Base-by-base conservation (phyloP, 306 rosid species). In the Dryas octopetala region DNA sequence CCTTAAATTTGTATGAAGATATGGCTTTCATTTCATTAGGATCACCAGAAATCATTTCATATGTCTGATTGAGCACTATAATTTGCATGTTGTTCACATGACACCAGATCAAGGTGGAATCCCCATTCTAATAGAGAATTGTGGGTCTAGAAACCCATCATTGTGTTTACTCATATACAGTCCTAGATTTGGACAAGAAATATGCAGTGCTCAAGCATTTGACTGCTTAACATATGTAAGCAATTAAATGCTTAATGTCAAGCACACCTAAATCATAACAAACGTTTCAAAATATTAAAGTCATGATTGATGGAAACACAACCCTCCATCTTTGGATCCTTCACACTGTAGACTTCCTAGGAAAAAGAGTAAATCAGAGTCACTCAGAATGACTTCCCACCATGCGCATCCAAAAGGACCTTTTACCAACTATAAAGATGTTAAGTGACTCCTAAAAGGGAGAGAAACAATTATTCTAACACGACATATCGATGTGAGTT, bases 21-120 rank as follows among this genome's bases (percentile, higher is more conserved):
- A 16, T 55, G 28, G 26, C 28, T 55, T 55, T 55, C 11, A n/a
- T 55, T 14, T 55, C 61, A 55, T 17, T 55, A 55, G 45, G 71
- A 66, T 66, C 57, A 68, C 28, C 46, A 32, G 46, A 28, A 5
- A 23, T 47, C 57, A 65, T 5, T 11, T 9, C 32, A 45, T 45
- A n/a, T 26, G 9, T n/a, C 10, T 44, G 9, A 23, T 23, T 1
- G 2, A 32, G 38, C 38, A 11, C 23, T 38, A 15, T 62, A 62
- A 9, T 14, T 62, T 38, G 48, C 67, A 38, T 62, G 67, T 40
- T 38, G 67, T 62, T 40, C 67, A 45, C 48, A 62, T 12, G 65
- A 60, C 65, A 60, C n/a, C 16, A 7, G 43, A 59, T 19, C 41
- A 59, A 38, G 9, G 46, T 62, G 19, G 17, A 38, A 61, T 61